phyloP scores from a whole-genome alignment of 2,329 filamentous ascomycete genomes.

The Penicillium paneum region DNA sequence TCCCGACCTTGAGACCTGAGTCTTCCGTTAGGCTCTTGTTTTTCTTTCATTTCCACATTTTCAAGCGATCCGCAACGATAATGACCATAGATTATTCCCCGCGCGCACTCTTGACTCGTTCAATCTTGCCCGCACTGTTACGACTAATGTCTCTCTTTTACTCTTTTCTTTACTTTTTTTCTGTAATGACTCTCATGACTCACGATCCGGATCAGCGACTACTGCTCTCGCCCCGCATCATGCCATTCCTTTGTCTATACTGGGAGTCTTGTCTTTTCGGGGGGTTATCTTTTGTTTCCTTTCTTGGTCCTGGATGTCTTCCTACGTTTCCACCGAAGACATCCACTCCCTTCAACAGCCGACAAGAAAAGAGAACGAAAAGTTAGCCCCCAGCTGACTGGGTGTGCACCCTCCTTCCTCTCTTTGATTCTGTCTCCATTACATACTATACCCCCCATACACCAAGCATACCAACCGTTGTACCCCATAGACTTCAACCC shows the following conservation, averaged over 20 bases:
- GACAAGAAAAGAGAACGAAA: background rate
- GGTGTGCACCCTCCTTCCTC: background rate
- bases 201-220: slow-evolving; percentile 31
- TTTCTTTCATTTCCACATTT: slow-evolving; percentile 1
- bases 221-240: slow-evolving; percentile 33
- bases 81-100: slow-evolving; percentile 29
- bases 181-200: slow-evolving; percentile 29
- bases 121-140: slow-evolving; percentile 27
- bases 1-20: slow-evolving; percentile 24
- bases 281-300: background rate
- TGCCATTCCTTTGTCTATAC: slow-evolving; percentile 28
- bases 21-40: background rate
- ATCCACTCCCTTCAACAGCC: background rate
- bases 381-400: background rate
- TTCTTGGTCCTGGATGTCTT: background rate
- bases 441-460: slow-evolving; percentile 4
- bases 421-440: background rate
- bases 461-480: background rate
- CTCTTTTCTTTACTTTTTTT: slow-evolving; percentile 9
- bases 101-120: slow-evolving; percentile 10
- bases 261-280: slow-evolving; percentile 12
- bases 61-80: slow-evolving; percentile 19
- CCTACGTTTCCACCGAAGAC: background rate
- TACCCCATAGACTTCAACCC: slow-evolving; percentile 3
- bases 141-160: slow-evolving; percentile 32